Evolutionary conservation across 1,284 basidiomycete genomes (phyloP).

Genomic region (Lentinula novae-zelandiae): DNA sequence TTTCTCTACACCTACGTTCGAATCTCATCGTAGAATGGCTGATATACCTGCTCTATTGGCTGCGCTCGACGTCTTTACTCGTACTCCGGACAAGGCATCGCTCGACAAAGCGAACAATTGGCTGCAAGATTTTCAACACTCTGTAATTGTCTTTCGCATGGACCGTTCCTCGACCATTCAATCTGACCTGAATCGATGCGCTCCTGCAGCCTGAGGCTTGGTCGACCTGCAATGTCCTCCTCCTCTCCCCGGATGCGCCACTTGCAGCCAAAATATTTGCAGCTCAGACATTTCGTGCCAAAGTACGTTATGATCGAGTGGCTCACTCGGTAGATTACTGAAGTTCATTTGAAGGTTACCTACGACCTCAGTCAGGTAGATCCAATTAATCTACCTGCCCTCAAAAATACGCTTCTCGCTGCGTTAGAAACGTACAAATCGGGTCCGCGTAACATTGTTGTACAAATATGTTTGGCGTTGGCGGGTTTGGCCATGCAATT

Average conservation of each 20-base stretch:
- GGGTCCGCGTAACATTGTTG: constrained; percentile 84
- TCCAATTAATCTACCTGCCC: constrained; percentile 61
- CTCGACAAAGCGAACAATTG: constrained; percentile 86
- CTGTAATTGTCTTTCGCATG: constrained; percentile 80
- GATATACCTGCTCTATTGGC: constrained; percentile 68
- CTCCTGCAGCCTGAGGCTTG: constrained; percentile 89
- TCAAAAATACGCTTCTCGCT: constrained; percentile 85
- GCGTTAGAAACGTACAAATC: constrained; percentile 68
- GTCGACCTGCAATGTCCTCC: constrained; percentile 89
- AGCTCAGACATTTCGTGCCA: constrained; percentile 94
- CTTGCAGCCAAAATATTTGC: constrained; percentile 88
- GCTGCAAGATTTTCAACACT: constrained; percentile 96
- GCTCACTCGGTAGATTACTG: not conserved
- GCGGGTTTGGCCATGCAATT: constrained; percentile 91
- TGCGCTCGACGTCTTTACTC: constrained; percentile 71
- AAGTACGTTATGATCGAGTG: constrained; percentile 53
- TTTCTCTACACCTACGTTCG: constrained; percentile 15
- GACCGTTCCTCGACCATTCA: constrained; percentile 52
- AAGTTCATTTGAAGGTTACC: constrained; percentile 62
- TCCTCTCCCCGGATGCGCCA: constrained; percentile 79
- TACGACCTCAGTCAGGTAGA: constrained; percentile 94
- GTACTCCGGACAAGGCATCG: constrained; percentile 77
- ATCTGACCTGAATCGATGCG: constrained; percentile 55
- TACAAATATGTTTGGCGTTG: constrained; percentile 88
- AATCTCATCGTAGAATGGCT: constrained; percentile 42